These are phyloP conservation scores for Diaporthe citri DNA, from an alignment of 2,329 filamentous ascomycete species.

Conservation along the genomic window DNA sequence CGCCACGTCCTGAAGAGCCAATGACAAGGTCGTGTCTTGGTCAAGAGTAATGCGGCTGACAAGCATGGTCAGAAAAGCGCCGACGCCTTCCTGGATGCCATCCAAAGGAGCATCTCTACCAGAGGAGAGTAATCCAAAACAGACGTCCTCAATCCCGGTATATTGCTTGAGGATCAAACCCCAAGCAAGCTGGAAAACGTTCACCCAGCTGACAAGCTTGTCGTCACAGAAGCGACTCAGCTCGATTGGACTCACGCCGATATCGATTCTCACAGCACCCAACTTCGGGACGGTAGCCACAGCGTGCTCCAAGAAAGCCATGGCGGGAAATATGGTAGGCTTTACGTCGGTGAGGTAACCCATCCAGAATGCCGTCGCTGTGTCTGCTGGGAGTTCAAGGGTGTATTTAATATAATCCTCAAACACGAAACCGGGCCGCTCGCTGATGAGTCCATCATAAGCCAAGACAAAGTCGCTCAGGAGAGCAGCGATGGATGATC, in stretches of 20 bases:
- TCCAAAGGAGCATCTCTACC: neutral
- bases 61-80: neutral
- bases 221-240: neutral
- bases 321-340: neutral
- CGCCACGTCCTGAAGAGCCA: neutral
- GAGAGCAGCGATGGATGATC: neutral
- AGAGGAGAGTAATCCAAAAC: neutral
- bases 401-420: neutral
- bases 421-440: neutral
- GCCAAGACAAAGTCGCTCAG: neutral
- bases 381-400: neutral
- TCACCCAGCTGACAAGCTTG: neutral
- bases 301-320: neutral
- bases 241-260: neutral
- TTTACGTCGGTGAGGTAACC: neutral
- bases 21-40: neutral
- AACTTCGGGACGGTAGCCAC: neutral
- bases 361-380: neutral
- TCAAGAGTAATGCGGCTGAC: neutral
- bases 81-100: neutral
- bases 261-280: neutral
- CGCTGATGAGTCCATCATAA: neutral
- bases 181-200: neutral
- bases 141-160: neutral
- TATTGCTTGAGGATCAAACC: neutral